phyloP scores from a whole-genome alignment of 768 basidiomycete genomes.

The Boletus tomentosulus region DNA sequence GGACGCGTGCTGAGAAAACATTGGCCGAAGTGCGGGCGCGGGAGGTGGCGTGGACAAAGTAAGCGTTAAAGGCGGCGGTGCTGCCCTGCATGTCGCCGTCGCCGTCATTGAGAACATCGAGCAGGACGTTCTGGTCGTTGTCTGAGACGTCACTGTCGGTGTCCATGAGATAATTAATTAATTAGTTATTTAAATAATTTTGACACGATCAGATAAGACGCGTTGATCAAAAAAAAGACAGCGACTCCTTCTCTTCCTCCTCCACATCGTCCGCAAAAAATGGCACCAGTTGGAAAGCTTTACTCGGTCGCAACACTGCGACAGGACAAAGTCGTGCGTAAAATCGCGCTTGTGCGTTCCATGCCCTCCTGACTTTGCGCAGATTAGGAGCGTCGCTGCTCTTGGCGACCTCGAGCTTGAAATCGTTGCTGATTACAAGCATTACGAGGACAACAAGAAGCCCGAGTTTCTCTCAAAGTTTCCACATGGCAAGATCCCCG shows the following conservation, averaged over 20 bases:
- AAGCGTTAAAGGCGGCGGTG: slow-evolving; percentile 78
- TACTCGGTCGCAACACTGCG: slow-evolving; percentile 45
- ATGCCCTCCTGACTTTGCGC: slow-evolving; percentile 3
- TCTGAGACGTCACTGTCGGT: slow-evolving; percentile 28
- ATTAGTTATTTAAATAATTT: slow-evolving; percentile 20
- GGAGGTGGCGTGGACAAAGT: slow-evolving; percentile 64
- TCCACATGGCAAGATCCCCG: slow-evolving; percentile 81
- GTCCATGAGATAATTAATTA: slow-evolving; percentile 19
- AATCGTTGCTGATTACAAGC: slow-evolving; percentile 49
- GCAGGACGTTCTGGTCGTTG: slow-evolving; percentile 19
- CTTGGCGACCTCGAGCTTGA: slow-evolving; percentile 56
- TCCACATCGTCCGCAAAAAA: slow-evolving; percentile 34
- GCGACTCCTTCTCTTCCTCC: slow-evolving; percentile 7
- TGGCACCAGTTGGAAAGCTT: slow-evolving; percentile 61
- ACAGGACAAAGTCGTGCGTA: slow-evolving; percentile 45
- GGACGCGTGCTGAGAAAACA: slow-evolving; percentile 71
- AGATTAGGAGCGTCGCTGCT: slow-evolving; percentile 58
- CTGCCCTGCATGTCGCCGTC: background rate
- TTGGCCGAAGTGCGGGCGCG: slow-evolving; percentile 72
- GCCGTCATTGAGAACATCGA: slow-evolving; percentile 10
- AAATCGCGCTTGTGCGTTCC: background rate
- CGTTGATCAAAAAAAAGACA: slow-evolving; percentile 21
- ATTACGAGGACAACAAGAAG: slow-evolving; percentile 64
- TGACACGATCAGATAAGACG: slow-evolving; percentile 28
- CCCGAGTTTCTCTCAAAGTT: slow-evolving; percentile 73